Conservation (phyloP, 2,329 filamentous ascomycete genomes). For the Apiospora sp. region DNA sequence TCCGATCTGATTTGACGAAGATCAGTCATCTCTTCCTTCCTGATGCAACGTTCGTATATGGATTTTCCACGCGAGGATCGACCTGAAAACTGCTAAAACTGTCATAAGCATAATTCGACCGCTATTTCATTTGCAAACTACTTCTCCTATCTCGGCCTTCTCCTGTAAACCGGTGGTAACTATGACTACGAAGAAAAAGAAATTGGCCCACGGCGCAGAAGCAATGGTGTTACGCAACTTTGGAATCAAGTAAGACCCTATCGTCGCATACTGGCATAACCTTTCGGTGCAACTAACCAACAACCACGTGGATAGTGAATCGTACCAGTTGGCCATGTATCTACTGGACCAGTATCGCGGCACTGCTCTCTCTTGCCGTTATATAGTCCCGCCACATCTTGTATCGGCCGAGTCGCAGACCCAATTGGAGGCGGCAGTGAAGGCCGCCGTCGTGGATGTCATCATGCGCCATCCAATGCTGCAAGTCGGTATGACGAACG, state of each 20-base stretch:
- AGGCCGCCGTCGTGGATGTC: constrained; percentile 29
- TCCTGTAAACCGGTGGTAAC: not conserved
- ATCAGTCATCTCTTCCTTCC: too few relatives aligned
- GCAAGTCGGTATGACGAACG: constrained; percentile 34
- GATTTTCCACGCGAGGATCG: too few relatives aligned
- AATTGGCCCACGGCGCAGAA: not conserved
- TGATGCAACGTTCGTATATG: too few relatives aligned
- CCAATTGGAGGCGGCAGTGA: constrained; percentile 28
- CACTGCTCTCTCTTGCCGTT: constrained; percentile 34
- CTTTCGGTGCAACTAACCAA: not conserved
- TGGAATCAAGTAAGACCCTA: not conserved
- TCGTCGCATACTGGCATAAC: not conserved
- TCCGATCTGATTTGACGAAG: too few relatives aligned
- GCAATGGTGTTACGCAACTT: not conserved
- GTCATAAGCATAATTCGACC: not conserved
- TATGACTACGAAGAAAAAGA: not conserved
- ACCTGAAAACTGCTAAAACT: not conserved
- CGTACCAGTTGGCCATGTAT: constrained; percentile 36
- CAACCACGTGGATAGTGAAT: constrained; percentile 30
- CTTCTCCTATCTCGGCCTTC: too few relatives aligned
- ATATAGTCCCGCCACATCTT: constrained; percentile 31
- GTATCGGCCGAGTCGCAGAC: constrained; percentile 19
- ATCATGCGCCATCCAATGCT: constrained; percentile 33
- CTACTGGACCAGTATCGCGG: constrained; percentile 33
- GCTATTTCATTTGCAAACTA: not conserved